phyloP scores from a whole-genome alignment of 129 eudicot species.

The Gnaphalium uliginosum region DNA sequence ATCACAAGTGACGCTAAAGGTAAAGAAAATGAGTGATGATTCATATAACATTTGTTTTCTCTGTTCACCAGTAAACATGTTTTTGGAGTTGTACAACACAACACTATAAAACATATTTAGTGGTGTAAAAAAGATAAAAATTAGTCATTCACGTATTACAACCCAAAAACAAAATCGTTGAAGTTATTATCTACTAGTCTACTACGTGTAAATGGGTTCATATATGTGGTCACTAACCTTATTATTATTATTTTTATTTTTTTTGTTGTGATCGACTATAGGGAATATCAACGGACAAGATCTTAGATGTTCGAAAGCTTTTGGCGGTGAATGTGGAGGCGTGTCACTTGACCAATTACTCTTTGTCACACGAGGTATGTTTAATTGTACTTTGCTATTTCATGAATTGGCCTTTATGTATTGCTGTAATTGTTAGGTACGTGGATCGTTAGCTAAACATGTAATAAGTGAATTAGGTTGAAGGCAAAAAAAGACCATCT shows the following conservation, averaged over 20 bases:
- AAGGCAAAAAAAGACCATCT: no score
- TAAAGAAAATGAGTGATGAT: constrained; percentile 20
- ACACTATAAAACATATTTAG: no score
- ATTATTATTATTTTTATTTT: background rate
- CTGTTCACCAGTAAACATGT: no score
- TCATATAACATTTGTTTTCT: no score
- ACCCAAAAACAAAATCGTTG: no score
- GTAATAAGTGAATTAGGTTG: background rate
- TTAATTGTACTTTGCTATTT: background rate
- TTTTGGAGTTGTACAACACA: no score
- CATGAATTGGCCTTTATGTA: no score
- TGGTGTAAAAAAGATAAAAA: no score
- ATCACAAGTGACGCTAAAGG: constrained; percentile 77
- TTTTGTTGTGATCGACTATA: constrained; percentile 26
- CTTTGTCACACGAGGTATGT: constrained; percentile 81
- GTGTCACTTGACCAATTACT: constrained; percentile 84
- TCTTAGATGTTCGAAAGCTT: constrained; percentile 79
- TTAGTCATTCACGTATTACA: no score
- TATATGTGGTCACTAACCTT: background rate
- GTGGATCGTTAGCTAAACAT: background rate
- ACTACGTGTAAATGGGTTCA: no score
- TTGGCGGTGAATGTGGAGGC: constrained; percentile 80
- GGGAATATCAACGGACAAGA: constrained; percentile 97
- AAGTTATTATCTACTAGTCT: no score
- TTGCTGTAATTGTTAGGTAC: no score